These are phyloP conservation scores for Dicorynia guianensis DNA, from an alignment of 306 rosid genomes.

Conservation along the genomic window DNA sequence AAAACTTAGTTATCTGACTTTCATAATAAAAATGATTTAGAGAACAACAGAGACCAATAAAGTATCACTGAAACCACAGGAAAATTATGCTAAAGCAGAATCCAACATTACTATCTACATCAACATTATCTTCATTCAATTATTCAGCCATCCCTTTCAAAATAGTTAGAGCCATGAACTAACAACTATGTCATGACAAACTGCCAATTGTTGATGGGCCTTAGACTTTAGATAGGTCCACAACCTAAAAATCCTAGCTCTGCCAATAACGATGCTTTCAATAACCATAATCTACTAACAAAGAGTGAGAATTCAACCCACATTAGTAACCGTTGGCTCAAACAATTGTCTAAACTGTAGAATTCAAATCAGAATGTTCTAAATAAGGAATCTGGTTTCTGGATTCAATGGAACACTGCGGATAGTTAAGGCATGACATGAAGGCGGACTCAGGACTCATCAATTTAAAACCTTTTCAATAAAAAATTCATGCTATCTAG, in stretches of 20 bases:
- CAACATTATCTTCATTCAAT: constrained; percentile 35
- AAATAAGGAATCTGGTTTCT: too few species aligned
- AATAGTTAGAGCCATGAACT: not conserved
- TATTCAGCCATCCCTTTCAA: constrained; percentile 27
- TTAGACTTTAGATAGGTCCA: constrained; percentile 22
- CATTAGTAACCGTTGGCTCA: not conserved
- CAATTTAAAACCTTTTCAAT: too few species aligned
- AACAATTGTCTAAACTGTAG: too few species aligned
- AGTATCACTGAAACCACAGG: constrained; percentile 3
- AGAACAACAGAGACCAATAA: constrained; percentile 11
- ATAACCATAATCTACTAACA: constrained; percentile 10
- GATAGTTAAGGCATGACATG: too few species aligned
- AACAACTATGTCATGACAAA: not conserved
- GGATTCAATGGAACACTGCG: too few species aligned
- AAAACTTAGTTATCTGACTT: not conserved
- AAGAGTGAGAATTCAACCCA: not conserved
- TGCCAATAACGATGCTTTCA: constrained; percentile 10
- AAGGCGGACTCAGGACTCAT: too few species aligned
- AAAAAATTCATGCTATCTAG: too few species aligned
- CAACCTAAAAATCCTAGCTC: constrained; percentile 9
- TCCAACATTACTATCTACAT: constrained; percentile 4
- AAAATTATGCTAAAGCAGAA: constrained; percentile 5
- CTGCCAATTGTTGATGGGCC: constrained; percentile 7
- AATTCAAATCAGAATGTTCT: too few species aligned
- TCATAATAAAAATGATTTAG: constrained; percentile 32